Evolutionary conservation across 805 yeast genomes (phyloP).

Genomic region (Myxozyma sirexii): DNA sequence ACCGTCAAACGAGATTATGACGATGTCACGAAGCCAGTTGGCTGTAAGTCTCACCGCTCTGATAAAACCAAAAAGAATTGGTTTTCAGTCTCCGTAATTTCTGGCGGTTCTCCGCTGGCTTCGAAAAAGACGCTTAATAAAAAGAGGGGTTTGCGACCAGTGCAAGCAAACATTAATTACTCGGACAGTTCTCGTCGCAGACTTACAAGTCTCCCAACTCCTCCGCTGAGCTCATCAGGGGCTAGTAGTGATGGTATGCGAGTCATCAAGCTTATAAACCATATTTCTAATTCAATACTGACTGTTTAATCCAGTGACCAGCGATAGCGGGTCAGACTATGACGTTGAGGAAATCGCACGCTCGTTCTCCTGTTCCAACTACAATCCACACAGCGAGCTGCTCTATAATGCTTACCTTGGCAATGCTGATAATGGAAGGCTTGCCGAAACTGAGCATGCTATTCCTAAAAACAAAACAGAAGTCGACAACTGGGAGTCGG

Average conservation of each 20-base stretch:
- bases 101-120: background rate
- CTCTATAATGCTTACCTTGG: conserved; percentile 30
- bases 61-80: background rate
- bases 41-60: background rate
- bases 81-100: background rate
- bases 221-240: conserved; percentile 10
- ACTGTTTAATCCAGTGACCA: background rate
- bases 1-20: conserved; percentile 15
- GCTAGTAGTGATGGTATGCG: conserved; percentile 5
- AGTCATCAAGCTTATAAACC: too few species aligned
- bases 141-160: background rate
- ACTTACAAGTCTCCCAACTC: conserved; percentile 11
- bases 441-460: background rate
- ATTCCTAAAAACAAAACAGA: background rate
- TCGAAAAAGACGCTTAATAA: background rate
- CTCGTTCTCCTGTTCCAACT: conserved; percentile 1
- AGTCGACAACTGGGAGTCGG: background rate
- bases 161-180: background rate
- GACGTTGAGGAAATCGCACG: background rate
- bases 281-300: background rate
- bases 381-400: background rate
- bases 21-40: conserved; percentile 2
- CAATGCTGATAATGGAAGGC: background rate
- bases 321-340: background rate
- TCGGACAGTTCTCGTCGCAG: background rate